A percentile compares a stretch with the other conserved stretches of the same genome.
Conservation (phyloP, 805 yeast genomes). For the Candida vaughaniae region DNA sequence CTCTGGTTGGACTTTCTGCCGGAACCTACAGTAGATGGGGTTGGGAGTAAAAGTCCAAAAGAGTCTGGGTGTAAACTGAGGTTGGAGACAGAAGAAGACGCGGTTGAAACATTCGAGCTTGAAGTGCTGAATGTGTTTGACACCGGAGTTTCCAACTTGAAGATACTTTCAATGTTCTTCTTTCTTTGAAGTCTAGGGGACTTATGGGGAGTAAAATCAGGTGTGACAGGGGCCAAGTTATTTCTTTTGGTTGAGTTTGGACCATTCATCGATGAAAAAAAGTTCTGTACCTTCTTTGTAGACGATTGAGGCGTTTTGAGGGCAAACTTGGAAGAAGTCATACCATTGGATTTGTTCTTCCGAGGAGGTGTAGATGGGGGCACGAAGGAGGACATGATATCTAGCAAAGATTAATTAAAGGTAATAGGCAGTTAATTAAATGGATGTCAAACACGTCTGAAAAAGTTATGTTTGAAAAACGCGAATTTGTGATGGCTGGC, state of each 20-base stretch:
- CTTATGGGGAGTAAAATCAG: constrained; percentile 16
- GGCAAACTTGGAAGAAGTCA: background rate
- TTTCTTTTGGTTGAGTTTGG: background rate
- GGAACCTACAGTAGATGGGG: constrained; percentile 38
- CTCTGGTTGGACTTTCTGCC: constrained; percentile 25
- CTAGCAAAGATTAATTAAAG: no score
- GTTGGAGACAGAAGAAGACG: background rate
- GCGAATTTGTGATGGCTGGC: no score
- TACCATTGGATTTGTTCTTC: background rate
- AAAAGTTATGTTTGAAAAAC: no score
- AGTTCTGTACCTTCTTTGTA: constrained; percentile 7
- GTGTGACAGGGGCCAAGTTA: constrained; percentile 12
- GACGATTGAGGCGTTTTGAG: constrained; percentile 9
- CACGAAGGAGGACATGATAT: constrained; percentile 1
- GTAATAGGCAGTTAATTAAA: no score
- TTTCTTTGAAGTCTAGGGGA: constrained; percentile 12
- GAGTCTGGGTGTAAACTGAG: background rate
- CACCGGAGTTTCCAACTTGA: constrained; percentile 6
- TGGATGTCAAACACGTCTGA: no score
- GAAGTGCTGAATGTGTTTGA: no score
- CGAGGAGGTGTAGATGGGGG: constrained; percentile 8
- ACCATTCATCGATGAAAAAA: constrained; percentile 2
- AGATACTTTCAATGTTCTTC: constrained; percentile 12
- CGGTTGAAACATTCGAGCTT: background rate
- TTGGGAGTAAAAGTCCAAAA: constrained; percentile 32